Evolutionary conservation across 106 monocot species (phyloP).

Genomic region (Chionographis japonica): DNA sequence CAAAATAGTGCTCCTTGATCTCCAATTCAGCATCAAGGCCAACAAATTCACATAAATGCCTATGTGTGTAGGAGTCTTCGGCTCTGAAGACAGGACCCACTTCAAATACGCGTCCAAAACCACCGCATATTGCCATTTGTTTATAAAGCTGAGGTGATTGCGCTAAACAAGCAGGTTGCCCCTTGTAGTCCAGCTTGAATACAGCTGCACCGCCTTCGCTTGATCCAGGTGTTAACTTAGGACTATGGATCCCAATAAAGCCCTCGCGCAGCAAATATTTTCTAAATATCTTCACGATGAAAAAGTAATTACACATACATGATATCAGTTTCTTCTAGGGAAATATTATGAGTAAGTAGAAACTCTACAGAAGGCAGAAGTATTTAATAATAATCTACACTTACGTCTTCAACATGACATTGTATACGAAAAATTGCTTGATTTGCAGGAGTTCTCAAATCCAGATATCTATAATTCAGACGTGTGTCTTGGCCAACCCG

Average conservation of each 20-base stretch:
- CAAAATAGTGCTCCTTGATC: conserved; percentile 86
- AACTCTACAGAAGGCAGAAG: too few species aligned
- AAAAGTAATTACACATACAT: too few species aligned
- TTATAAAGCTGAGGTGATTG: conserved; percentile 90
- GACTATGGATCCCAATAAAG: conserved; percentile 71
- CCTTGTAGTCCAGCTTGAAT: conserved; percentile 85
- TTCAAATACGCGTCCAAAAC: conserved; percentile 86
- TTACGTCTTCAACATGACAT: conserved; percentile 56
- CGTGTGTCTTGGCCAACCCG: conserved; percentile 90
- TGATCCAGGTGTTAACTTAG: conserved; percentile 70
- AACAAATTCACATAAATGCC: conserved; percentile 86
- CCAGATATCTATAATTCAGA: conserved; percentile 67
- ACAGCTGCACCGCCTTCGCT: conserved; percentile 97
- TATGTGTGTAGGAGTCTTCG: conserved; percentile 83
- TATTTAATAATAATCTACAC: conserved; percentile 3
- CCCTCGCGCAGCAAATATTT: conserved; percentile 46
- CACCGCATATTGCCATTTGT: conserved; percentile 85
- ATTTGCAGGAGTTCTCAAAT: conserved; percentile 81
- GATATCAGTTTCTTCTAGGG: too few species aligned
- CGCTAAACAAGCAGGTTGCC: conserved; percentile 84
- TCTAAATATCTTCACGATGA: conserved; percentile 50
- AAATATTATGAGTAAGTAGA: too few species aligned
- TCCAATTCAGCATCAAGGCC: conserved; percentile 98
- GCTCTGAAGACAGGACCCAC: conserved; percentile 88
- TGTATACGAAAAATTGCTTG: conserved; percentile 65